These are phyloP conservation scores for Volvox reticuliferus DNA, from an alignment of 139 green algal species.

Conservation along the genomic window DNA sequence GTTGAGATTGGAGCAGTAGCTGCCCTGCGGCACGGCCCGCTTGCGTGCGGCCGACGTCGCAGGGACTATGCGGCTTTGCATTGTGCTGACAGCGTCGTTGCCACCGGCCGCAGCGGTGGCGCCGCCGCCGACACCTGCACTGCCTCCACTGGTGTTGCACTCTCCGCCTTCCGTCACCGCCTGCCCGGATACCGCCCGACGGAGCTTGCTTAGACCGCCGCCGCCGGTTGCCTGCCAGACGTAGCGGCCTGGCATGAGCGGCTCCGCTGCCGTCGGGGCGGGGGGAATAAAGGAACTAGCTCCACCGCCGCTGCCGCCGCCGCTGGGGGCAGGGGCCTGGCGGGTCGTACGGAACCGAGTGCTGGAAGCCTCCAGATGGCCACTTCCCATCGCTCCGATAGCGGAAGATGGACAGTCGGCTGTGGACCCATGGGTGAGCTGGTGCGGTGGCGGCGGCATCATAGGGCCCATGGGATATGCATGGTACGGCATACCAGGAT, in stretches of 20 bases:
- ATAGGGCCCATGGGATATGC: not conserved
- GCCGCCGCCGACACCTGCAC: not conserved
- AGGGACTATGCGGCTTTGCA: not conserved
- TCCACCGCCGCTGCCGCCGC: not conserved
- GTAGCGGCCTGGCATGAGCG: slow-evolving; percentile 44
- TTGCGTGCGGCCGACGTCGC: not conserved
- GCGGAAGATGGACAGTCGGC: not conserved
- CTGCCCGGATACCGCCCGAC: not conserved
- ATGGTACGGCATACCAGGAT: slow-evolving; percentile 4
- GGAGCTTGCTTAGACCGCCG: not conserved
- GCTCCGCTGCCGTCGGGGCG: not conserved
- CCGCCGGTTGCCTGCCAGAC: slow-evolving; percentile 33
- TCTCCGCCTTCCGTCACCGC: not conserved
- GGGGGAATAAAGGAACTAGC: too few relatives aligned
- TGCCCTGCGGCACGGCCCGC: not conserved
- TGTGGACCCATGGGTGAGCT: not conserved
- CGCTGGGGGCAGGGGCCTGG: not conserved
- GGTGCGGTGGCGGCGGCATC: not conserved
- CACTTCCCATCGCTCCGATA: not conserved
- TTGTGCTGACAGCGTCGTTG: not conserved
- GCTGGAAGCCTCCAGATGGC: slow-evolving; percentile 25
- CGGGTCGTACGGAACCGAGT: not conserved
- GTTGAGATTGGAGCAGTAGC: not conserved
- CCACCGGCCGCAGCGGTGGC: not conserved
- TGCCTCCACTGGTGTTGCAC: not conserved